A percentile compares a stretch with the other conserved stretches of the same genome.
phyloP scores from a whole-genome alignment of 2,329 filamentous ascomycete species.

The Falciphora oryzae region DNA sequence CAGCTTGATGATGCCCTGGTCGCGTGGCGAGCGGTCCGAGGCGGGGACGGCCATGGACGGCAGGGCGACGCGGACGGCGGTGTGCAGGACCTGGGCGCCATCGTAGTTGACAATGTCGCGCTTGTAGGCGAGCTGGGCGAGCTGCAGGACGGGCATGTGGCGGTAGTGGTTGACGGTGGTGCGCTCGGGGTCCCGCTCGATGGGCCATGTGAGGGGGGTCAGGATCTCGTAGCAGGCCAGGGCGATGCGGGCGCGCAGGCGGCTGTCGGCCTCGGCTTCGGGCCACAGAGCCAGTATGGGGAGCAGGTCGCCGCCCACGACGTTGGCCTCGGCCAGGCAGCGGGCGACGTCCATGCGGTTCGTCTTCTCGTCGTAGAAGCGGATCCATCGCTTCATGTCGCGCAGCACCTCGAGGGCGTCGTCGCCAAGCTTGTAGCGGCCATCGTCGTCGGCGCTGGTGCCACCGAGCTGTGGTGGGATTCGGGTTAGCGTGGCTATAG shows the following conservation, averaged over 20 bases:
- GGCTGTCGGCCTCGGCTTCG: slow-evolving; percentile 65
- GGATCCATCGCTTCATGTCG: slow-evolving; percentile 92
- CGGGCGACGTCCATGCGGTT: slow-evolving; percentile 93
- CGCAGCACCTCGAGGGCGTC: slow-evolving; percentile 87
- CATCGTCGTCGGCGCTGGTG: slow-evolving; percentile 70
- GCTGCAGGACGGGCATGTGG: slow-evolving; percentile 82
- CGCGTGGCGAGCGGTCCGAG: slow-evolving; percentile 68
- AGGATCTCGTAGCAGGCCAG: slow-evolving; percentile 85
- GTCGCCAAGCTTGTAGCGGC: slow-evolving; percentile 83
- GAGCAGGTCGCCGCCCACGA: slow-evolving; percentile 84
- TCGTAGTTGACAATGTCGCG: slow-evolving; percentile 80
- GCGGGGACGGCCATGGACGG: slow-evolving; percentile 78
- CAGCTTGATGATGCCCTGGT: slow-evolving; percentile 89
- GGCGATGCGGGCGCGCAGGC: slow-evolving; percentile 70
- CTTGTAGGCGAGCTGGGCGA: slow-evolving; percentile 88
- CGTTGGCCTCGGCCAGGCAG: slow-evolving; percentile 84
- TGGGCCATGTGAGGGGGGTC: slow-evolving; percentile 89
- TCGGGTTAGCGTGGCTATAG: slow-evolving; percentile 15
- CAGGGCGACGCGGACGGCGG: slow-evolving; percentile 72
- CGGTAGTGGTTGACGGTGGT: slow-evolving; percentile 92
- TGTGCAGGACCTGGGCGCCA: slow-evolving; percentile 69
- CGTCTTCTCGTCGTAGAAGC: slow-evolving; percentile 86
- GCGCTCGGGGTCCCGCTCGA: slow-evolving; percentile 70
- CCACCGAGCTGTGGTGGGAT: slow-evolving; percentile 66
- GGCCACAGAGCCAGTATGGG: slow-evolving; percentile 83